Conservation (phyloP, 192 early-diverging fungal genomes). For the Backusella psychrophila region DNA sequence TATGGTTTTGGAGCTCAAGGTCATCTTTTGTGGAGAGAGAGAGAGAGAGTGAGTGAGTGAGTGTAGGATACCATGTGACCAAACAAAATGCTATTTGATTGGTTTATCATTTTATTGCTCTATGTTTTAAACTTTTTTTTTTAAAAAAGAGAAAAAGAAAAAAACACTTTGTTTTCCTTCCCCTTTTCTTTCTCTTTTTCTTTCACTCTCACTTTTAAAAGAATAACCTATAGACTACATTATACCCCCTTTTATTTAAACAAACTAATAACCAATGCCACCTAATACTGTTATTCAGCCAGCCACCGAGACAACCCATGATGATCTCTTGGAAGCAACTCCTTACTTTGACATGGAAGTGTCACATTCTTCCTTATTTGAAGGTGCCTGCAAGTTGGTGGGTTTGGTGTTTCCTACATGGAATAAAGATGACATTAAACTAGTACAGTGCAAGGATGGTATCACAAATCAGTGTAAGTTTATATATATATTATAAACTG, state of each 20-base stretch:
- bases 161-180: background rate
- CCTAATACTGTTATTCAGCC: slow-evolving; percentile 4
- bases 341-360: slow-evolving; percentile 52
- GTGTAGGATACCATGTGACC: background rate
- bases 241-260: slow-evolving; percentile 1
- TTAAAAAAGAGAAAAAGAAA: background rate
- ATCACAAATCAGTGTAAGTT: slow-evolving; percentile 77
- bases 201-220: background rate
- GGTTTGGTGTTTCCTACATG: slow-evolving; percentile 59
- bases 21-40: background rate
- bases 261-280: background rate
- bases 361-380: slow-evolving; percentile 55
- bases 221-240: background rate
- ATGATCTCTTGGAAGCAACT: slow-evolving; percentile 21
- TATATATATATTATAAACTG: background rate
- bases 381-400: slow-evolving; percentile 57
- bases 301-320: background rate
- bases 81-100: background rate
- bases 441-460: slow-evolving; percentile 74
- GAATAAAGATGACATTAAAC: slow-evolving; percentile 51
- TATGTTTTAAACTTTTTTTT: background rate
- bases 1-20: background rate
- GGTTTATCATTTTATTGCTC: background rate
- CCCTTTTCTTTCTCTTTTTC: background rate
- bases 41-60: background rate